Base-by-base conservation (phyloP, 495 filamentous ascomycete genomes). In the Xylaria flabelliformis region DNA sequence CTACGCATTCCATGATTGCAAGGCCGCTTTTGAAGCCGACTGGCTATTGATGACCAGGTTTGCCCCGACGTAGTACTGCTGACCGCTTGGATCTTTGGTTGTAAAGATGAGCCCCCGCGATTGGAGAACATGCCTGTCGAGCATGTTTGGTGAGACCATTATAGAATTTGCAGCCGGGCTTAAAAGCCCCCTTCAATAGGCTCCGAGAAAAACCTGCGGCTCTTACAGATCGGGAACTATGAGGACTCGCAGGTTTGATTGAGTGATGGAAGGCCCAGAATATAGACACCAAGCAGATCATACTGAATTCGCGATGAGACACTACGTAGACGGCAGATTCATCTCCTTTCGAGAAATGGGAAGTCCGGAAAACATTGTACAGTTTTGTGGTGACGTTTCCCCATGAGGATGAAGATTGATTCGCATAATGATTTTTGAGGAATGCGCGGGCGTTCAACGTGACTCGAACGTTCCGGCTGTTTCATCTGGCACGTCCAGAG, bases 401-500 rank as follows among this genome's bases (percentile, higher is more conserved):
- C 50, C 24, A 32, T 10, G 58, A 61, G 58, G 17, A 61, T 39
- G 58, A 10, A 5, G 39, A 1, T 59, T 4, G 34, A 36, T 50
- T 56, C 48, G 50, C 21, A 29, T 42, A 10, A 42, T 41, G n/a
- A 36, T 48, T 32, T 67, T 67, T 9, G 17, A 29, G 24, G 44
- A 29, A 19, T 10, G 42, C 6, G 15, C 19, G 42, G 13, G 24
- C 59, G 24, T 50, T 74, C 69, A 77, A 70, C 74, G 72, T 55
- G 72, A 51, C 36, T 73, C 74, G 65, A 80, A 70, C 34, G 80
- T 79, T 4, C 72, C 72, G 8, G 83, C 74, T 32, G 80, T 81
- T 69, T 85, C 84, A 70, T 85, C 84, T 3, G 84, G 80, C 50
- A 84, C 81, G 15, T 73, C 77, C 42, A 86, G 64, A 24, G 79